Conservation (phyloP, 2,329 filamentous ascomycete species). For the Eutypella sp. region DNA sequence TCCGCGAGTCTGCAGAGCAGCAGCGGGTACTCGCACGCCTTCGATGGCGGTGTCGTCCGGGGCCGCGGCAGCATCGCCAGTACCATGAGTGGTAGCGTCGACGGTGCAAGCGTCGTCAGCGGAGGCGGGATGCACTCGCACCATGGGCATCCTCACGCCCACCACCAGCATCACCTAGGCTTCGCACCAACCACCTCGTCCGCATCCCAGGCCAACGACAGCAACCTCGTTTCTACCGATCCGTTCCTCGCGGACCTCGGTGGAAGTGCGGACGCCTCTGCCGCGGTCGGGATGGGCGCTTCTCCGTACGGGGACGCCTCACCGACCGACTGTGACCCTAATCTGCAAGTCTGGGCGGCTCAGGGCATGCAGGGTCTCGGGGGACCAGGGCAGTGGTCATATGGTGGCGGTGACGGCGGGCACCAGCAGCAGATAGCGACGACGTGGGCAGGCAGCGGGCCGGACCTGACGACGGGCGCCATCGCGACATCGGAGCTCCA, state of each 20-base stretch:
- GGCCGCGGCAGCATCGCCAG: background rate
- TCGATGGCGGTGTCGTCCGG: constrained; percentile 27
- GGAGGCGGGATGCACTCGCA: constrained; percentile 14
- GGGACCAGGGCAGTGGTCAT: background rate
- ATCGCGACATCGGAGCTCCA: background rate
- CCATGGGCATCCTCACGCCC: background rate
- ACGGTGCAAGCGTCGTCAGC: constrained; percentile 12
- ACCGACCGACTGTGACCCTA: constrained; percentile 7
- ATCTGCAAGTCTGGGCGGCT: constrained; percentile 8
- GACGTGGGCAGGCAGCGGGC: background rate
- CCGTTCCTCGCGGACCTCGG: constrained; percentile 26
- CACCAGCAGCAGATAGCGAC: background rate
- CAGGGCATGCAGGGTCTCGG: background rate
- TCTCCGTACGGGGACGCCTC: constrained; percentile 4
- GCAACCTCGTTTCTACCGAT: constrained; percentile 12
- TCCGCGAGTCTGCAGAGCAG: constrained; percentile 45
- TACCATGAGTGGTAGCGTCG: constrained; percentile 11
- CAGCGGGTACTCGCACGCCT: constrained; percentile 35
- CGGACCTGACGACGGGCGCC: background rate
- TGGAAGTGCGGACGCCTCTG: constrained; percentile 14
- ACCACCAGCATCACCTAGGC: constrained; percentile 26
- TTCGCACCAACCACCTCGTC: constrained; percentile 31
- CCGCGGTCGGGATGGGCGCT: background rate
- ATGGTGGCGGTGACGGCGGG: background rate
- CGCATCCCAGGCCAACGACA: constrained; percentile 17